phyloP scores from a whole-genome alignment of 2,329 filamentous ascomycete species.

The Exophiala dermatitidis region DNA sequence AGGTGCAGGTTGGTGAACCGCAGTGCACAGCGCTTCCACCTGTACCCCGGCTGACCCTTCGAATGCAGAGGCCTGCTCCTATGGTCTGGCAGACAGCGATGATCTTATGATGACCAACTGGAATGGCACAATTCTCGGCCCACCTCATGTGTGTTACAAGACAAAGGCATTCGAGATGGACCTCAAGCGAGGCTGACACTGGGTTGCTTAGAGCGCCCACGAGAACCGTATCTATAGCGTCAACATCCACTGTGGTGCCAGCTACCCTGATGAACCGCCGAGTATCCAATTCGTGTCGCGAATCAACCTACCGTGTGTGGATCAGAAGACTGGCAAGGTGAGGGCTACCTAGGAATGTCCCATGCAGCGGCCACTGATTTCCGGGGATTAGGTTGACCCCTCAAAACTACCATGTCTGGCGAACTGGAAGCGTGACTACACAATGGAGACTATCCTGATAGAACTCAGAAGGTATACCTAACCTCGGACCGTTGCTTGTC shows the following conservation, averaged over 20 bases:
- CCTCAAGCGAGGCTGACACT: constrained; percentile 3
- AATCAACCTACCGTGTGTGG: constrained; percentile 94
- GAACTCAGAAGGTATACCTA: constrained; percentile 64
- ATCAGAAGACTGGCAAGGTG: constrained; percentile 67
- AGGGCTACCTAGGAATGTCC: constrained; percentile 9
- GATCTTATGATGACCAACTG: constrained; percentile 97
- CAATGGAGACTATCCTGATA: constrained; percentile 88
- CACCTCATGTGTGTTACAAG: constrained; percentile 69
- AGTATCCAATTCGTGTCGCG: constrained; percentile 87
- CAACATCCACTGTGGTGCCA: constrained; percentile 85
- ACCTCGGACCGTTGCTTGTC: constrained; percentile 25
- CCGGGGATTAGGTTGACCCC: constrained; percentile 60
- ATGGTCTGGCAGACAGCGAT: constrained; percentile 87
- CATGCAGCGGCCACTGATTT: neutral
- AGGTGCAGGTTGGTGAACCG: constrained; percentile 62
- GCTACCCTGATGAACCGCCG: constrained; percentile 85
- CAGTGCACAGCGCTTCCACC: neutral
- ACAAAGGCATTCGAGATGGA: neutral
- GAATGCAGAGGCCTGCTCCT: constrained; percentile 80
- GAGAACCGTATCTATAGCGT: constrained; percentile 99
- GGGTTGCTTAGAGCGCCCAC: constrained; percentile 66
- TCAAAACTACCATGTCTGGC: constrained; percentile 75
- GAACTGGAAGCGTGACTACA: constrained; percentile 87
- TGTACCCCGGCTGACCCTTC: constrained; percentile 23
- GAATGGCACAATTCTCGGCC: constrained; percentile 95